phyloP scores from a whole-genome alignment of 371 early-diverging fungal genomes.

The Polyrhizophydium stewartii region DNA sequence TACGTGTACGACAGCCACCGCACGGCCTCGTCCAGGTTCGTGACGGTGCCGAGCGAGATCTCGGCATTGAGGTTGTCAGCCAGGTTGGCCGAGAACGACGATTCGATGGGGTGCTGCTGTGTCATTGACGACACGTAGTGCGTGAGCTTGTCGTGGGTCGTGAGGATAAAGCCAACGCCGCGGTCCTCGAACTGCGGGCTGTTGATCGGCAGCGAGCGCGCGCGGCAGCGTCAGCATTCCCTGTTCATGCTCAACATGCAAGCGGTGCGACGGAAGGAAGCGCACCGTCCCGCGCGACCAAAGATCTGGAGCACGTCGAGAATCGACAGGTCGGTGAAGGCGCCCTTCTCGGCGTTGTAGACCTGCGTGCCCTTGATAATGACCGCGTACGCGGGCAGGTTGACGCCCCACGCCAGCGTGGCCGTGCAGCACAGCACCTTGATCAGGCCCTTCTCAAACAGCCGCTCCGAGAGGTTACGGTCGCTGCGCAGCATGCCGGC shows the following conservation, averaged over 20 bases:
- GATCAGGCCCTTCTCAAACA: constrained; percentile 89
- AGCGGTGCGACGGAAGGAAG: no score
- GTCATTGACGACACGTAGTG: constrained; percentile 96
- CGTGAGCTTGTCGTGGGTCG: constrained; percentile 83
- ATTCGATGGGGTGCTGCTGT: constrained; percentile 96
- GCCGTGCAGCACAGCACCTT: constrained; percentile 94
- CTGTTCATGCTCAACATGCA: no score
- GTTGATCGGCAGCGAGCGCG: no score
- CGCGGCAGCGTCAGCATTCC: no score
- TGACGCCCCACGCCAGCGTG: constrained; percentile 99
- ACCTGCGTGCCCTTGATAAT: constrained; percentile 98
- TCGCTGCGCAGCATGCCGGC: constrained; percentile 95
- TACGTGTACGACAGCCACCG: constrained; percentile 98
- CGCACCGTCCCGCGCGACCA: constrained; percentile 95
- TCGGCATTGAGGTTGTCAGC: constrained; percentile 97
- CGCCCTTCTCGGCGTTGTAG: constrained; percentile 91
- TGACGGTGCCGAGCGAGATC: constrained; percentile 92
- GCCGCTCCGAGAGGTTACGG: constrained; percentile 80
- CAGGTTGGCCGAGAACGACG: constrained; percentile 78
- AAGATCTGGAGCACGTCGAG: constrained; percentile 98
- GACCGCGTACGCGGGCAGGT: constrained; percentile 98
- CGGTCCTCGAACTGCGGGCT: constrained; percentile 78
- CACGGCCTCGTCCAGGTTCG: constrained; percentile 88
- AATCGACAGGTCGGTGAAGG: constrained; percentile 87
- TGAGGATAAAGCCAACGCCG: constrained; percentile 90